Conservation (phyloP, 495 filamentous ascomycete genomes). For the Extremus antarcticus region DNA sequence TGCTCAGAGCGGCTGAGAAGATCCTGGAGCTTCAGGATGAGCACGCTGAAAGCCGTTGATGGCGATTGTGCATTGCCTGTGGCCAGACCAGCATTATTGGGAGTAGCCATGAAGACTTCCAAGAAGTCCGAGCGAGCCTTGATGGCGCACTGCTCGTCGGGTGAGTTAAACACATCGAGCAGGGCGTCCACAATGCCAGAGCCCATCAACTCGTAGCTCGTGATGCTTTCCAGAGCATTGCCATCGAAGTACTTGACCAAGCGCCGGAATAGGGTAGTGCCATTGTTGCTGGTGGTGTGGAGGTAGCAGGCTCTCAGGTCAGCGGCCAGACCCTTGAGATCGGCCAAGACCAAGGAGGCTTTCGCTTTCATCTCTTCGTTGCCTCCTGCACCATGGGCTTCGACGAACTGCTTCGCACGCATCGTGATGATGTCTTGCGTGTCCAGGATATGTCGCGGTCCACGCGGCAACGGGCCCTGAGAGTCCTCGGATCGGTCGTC, state of each 20-base stretch:
- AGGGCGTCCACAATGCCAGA: slow-evolving; percentile 80
- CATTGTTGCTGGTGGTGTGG: slow-evolving; percentile 40
- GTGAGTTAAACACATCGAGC: slow-evolving; percentile 67
- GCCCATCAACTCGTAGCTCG: slow-evolving; percentile 88
- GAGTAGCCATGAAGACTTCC: slow-evolving; percentile 83
- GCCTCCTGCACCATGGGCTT: slow-evolving; percentile 66
- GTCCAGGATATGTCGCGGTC: slow-evolving; percentile 37
- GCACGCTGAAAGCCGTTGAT: slow-evolving; percentile 75
- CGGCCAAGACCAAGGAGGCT: slow-evolving; percentile 60
- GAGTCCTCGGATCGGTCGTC: slow-evolving; percentile 4
- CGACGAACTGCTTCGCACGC: slow-evolving; percentile 70
- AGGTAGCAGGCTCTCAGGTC: slow-evolving; percentile 63
- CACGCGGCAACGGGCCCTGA: background rate
- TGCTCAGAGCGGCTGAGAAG: slow-evolving; percentile 92
- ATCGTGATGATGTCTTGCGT: slow-evolving; percentile 64
- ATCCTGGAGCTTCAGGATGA: slow-evolving; percentile 92
- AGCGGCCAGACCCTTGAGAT: slow-evolving; percentile 57
- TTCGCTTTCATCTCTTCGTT: slow-evolving; percentile 61
- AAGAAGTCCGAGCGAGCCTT: slow-evolving; percentile 74
- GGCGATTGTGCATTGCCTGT: slow-evolving; percentile 52
- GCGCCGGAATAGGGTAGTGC: slow-evolving; percentile 56
- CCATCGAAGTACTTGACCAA: slow-evolving; percentile 83
- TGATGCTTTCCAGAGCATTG: slow-evolving; percentile 81
- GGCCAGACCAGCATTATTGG: slow-evolving; percentile 41
- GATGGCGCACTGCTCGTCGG: slow-evolving; percentile 32